phyloP scores from a whole-genome alignment of 306 rosid genomes.

The Trifolium fragiferum region DNA sequence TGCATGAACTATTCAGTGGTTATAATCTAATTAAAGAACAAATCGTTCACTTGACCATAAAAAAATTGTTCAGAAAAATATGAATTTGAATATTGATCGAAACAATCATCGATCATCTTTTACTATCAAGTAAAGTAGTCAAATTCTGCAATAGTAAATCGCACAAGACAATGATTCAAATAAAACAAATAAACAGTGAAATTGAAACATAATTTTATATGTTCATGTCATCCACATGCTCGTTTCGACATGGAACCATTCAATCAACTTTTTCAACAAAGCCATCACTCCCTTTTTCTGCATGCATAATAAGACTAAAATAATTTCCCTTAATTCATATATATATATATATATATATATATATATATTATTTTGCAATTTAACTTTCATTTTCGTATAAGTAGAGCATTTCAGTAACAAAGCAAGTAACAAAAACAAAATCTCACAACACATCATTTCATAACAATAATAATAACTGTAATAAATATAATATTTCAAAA shows the following conservation, averaged over 20 bases:
- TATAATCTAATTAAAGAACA: no score
- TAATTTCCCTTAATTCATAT: conserved; percentile 10
- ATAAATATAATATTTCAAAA: conserved; percentile 23
- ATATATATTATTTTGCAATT: conserved; percentile 5
- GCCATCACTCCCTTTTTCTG: conserved; percentile 33
- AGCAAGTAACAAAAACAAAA: conserved; percentile 14
- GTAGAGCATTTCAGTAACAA: background rate
- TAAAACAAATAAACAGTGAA: conserved; percentile 34
- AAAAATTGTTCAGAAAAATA: no score
- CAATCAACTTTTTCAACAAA: conserved; percentile 47
- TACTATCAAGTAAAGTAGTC: background rate
- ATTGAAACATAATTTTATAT: conserved; percentile 37
- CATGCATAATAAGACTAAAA: conserved; percentile 33
- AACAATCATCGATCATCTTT: no score
- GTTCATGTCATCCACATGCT: background rate
- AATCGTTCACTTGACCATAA: no score
- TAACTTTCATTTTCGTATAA: conserved; percentile 1
- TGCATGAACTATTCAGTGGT: no score
- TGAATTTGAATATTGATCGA: no score
- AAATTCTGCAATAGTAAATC: background rate
- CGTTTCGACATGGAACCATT: conserved; percentile 45
- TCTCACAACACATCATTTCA: background rate
- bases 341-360: no score
- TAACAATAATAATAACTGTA: conserved; percentile 31
- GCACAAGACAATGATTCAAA: conserved; percentile 17